Percentiles rank a stretch among this genome's conserved stretches.
phyloP scores from a whole-genome alignment of 495 filamentous ascomycete species.

The Apiosordaria backusii region DNA sequence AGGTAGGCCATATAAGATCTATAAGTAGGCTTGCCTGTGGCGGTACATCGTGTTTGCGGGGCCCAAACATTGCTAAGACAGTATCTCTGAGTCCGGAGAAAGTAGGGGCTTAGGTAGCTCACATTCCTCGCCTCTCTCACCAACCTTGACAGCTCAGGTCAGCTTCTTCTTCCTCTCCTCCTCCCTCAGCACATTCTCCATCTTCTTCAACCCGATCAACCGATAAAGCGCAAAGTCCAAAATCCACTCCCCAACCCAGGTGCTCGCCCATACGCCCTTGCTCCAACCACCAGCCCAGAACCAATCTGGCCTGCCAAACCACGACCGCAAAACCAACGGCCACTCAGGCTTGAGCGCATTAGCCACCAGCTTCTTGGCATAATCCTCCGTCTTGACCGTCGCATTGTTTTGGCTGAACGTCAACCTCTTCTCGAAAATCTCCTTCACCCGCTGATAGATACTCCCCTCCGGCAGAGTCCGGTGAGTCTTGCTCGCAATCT shows the following conservation, averaged over 20 bases:
- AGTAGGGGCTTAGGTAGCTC: no score
- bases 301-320: conserved; percentile 48
- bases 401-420: conserved; percentile 44
- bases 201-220: conserved; percentile 35
- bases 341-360: conserved; percentile 36
- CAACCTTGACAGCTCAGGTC: no score
- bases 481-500: conserved; percentile 39
- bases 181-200: conserved; percentile 38
- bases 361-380: conserved; percentile 35
- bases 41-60: no score
- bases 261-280: conserved; percentile 27
- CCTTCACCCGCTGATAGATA: conserved; percentile 39
- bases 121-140: no score
- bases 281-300: conserved; percentile 46
- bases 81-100: no score
- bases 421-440: conserved; percentile 43
- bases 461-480: conserved; percentile 39
- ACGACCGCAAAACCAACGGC: conserved; percentile 34
- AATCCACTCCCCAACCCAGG: conserved; percentile 42
- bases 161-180: conserved; percentile 34
- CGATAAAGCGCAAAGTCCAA: conserved; percentile 37
- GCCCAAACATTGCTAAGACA: no score
- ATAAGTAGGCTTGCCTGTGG: no score
- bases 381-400: conserved; percentile 39
- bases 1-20: no score